phyloP scores from a whole-genome alignment of 768 basidiomycete genomes.

The Udeniomyces megalosporus region DNA sequence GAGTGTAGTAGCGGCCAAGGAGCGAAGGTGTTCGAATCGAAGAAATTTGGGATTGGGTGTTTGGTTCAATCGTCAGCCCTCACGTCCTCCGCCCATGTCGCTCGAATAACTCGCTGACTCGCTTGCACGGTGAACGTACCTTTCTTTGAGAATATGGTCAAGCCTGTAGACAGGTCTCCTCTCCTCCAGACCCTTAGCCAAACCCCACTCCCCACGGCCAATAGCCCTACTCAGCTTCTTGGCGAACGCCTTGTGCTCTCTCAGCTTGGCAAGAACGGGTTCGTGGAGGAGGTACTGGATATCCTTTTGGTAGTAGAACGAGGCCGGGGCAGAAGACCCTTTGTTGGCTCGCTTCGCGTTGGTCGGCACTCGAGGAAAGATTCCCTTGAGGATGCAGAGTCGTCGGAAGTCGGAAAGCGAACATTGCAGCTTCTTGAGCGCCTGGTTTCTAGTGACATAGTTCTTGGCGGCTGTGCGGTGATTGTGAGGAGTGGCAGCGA shows the following conservation, averaged over 20 bases:
- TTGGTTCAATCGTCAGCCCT: too few species aligned
- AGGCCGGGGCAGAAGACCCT: constrained; percentile 87
- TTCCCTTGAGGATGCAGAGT: constrained; percentile 88
- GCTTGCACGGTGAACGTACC: constrained; percentile 54
- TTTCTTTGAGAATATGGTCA: constrained; percentile 94
- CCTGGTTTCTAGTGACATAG: constrained; percentile 64
- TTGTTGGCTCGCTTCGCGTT: constrained; percentile 89
- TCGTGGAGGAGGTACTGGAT: constrained; percentile 95
- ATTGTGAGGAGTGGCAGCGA: too few species aligned
- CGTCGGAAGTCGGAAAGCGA: constrained; percentile 92
- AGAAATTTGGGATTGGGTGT: not conserved
- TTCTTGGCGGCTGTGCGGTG: constrained; percentile 28
- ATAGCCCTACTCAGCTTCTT: constrained; percentile 88
- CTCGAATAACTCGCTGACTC: too few species aligned
- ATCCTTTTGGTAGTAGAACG: constrained; percentile 97
- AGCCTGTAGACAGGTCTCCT: constrained; percentile 78
- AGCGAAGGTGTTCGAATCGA: not conserved
- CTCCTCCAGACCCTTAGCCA: constrained; percentile 83
- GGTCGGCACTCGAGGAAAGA: constrained; percentile 76
- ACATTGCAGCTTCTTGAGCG: constrained; percentile 86
- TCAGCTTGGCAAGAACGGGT: constrained; percentile 75
- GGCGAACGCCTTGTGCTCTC: constrained; percentile 96
- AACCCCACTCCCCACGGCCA: constrained; percentile 86
- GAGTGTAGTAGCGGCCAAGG: not conserved
- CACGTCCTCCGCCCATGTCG: too few species aligned